Evolutionary conservation across 768 basidiomycete species (phyloP), one percentile per base, ranked within the genome.

Genomic region (Rhodotorula diobovata): DNA sequence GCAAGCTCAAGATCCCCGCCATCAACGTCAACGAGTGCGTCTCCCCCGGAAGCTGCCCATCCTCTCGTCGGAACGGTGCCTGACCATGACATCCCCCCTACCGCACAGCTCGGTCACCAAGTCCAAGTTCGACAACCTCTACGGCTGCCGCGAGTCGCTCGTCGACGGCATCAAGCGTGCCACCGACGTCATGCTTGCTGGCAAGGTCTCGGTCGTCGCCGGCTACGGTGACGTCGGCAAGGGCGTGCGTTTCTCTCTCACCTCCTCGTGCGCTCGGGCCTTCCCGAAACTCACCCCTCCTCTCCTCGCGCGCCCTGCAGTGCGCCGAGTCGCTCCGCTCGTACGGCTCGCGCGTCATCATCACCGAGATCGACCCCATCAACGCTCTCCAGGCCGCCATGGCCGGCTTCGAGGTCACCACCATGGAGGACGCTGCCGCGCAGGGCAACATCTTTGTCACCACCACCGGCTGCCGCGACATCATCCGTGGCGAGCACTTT

Each of bases 111-210:
- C 95, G 11, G 96, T 99, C 79, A 99, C 96, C 76, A 99, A 99
- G 84, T 96, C 93, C 80, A 99, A 99, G 85, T 99, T 99, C 81
- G 82, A 83, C 80, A 92, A 93, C 84, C 90, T 92, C 83, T 99
- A 99, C 81, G 96, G 96, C 72, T 99, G 96, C 84, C 92, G 96
- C 80, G 96, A 99, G 83, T 99, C 96, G 43, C 90, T 99, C 73
- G 96, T 99, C 71, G 96, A 99, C 81, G 96, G 96, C 78, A 97
- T 99, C 85, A 99, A 99, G 87, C 93, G 96, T 79, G 96, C 96
- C 70, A 99, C 96, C 74, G 96, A 99, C 81, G 92, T 99, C 81
- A 99, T 99, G 96, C 88, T 99, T 81, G 96, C 96, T 76, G 96
- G 95, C 63, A 99, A 99, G 84, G 94, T 99, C 76, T 94, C 93